Evolutionary conservation across 176 grass and related monocot species (phyloP), one percentile per base, ranked within the genome.

Genomic region (Melocanna baccifera): DNA sequence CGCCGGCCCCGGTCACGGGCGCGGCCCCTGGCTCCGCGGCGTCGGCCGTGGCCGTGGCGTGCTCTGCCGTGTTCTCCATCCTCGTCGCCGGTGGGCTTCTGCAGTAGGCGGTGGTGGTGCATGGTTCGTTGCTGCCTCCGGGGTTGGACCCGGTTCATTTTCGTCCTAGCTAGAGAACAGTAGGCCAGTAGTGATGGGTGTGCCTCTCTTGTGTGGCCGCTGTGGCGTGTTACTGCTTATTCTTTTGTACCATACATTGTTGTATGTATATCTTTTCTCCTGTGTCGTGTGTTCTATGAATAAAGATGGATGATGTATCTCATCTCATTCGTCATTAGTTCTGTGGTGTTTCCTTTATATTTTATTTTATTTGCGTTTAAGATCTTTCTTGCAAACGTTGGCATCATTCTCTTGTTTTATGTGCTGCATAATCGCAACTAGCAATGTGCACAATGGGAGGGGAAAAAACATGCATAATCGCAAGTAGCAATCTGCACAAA

Each of bases 241-340:
- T 90, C 84, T 83, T 86, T 84, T 91, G 89, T 84, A 91, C 25
- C 81, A 91, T 87, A 87, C 62, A 87, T 80, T 87, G 85, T 7
- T 75, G 13, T 9, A 23, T 69, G 48, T 77, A 67, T 52, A 78
- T 71, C 67, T 69, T 10, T 7, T 78, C 9, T 67, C 25, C n/a
- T 48, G 40, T 79, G 40, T 39, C 48, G 46, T 83, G 3, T 9
- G 18, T 83, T 67, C 22, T 83, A 79, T 79, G 74, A 90, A 87
- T 90, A 90, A 87, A 83, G 50, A 62, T 68, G 61, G 56, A 51
- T 69, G 62, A 12, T 57, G 73, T 28, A 56, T 63, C 62, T 37
- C 47, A 12, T 41, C 26, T 77, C 68, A 29, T 69, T 75, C 39
- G 50, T 75, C 34, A 4, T 19, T 57, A 3, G 3, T 16, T 9